Evolutionary conservation across 2,329 filamentous ascomycete genomes (phyloP).

Genomic region (Penicillium thymicola): DNA sequence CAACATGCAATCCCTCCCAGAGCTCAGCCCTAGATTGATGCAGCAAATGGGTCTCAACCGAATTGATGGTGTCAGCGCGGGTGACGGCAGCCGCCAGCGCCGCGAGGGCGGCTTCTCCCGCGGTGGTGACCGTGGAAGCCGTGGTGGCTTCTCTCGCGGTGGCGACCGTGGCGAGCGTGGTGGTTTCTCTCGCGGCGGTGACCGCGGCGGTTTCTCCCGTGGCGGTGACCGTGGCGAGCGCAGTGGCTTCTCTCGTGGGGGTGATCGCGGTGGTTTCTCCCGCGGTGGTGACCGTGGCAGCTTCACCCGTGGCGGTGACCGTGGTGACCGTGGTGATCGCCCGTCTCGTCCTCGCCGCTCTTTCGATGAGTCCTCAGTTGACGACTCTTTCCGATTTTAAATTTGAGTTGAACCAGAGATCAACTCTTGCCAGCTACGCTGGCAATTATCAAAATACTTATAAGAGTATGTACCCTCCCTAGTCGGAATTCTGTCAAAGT

Average conservation of each 20-base stretch:
- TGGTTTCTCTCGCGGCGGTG: conserved; percentile 1
- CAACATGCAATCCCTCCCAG: conserved; percentile 44
- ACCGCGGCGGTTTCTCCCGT: conserved; percentile 1
- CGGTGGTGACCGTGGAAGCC: background rate
- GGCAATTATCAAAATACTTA: background rate
- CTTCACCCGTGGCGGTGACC: conserved; percentile 9
- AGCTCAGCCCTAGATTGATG: conserved; percentile 21
- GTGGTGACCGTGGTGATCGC: conserved; percentile 3
- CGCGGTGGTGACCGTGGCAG: background rate
- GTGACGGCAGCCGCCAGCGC: background rate
- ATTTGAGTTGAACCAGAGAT: background rate
- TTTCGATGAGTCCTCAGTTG: background rate
- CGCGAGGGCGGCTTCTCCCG: conserved; percentile 3
- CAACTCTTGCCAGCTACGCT: background rate
- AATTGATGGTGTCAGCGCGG: conserved; percentile 27
- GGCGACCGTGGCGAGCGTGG: background rate
- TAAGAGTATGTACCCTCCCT: too few relatives aligned
- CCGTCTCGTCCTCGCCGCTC: conserved; percentile 3
- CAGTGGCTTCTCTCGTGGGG: conserved; percentile 1
- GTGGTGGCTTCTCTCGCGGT: background rate
- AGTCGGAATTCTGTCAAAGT: too few relatives aligned
- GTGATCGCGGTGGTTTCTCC: background rate
- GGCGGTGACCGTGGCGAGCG: background rate
- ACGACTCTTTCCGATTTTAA: conserved; percentile 11
- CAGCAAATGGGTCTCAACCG: conserved; percentile 30